Evolutionary conservation across 192 early-diverging fungal species (phyloP).

Genomic region (Borealophlyctis nickersoniae): DNA sequence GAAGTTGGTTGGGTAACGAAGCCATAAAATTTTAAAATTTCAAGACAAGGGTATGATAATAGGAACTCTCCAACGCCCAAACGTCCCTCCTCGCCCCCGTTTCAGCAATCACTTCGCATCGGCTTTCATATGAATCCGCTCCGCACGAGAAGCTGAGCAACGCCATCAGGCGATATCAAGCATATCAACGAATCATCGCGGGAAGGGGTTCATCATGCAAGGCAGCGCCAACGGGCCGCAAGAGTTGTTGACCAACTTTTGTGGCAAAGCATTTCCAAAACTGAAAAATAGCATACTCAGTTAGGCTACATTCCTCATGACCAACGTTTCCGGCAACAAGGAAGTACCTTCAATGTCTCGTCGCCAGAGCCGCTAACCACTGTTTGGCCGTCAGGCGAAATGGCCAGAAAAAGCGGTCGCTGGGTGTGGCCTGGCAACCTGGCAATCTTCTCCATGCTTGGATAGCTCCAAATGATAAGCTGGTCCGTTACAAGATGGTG

Average conservation of each 20-base stretch:
- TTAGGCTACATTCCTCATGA: too few species aligned
- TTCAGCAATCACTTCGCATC: too few species aligned
- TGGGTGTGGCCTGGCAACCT: constrained; percentile 34
- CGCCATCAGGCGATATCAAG: too few species aligned
- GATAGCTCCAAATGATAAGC: constrained; percentile 39
- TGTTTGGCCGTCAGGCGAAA: constrained; percentile 42
- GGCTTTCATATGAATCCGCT: too few species aligned
- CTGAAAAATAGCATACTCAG: constrained; percentile 3
- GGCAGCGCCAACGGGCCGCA: neutral
- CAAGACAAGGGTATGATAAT: too few species aligned
- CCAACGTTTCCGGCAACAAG: too few species aligned
- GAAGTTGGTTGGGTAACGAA: too few species aligned
- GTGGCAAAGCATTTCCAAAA: constrained; percentile 38
- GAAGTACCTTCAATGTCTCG: constrained; percentile 37
- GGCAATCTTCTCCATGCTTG: constrained; percentile 22
- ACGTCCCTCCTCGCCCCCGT: too few species aligned
- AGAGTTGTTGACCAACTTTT: constrained; percentile 10
- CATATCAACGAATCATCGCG: neutral
- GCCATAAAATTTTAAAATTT: too few species aligned
- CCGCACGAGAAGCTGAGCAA: too few species aligned
- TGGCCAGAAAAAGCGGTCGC: constrained; percentile 35
- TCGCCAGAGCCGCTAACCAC: constrained; percentile 42
- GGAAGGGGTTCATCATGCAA: neutral
- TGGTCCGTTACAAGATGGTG: constrained; percentile 33
- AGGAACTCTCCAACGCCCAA: too few species aligned